Percentiles rank a stretch among this genome's conserved stretches.
Conservation (phyloP, 768 basidiomycete genomes). For the Psilocybe azurescens region DNA sequence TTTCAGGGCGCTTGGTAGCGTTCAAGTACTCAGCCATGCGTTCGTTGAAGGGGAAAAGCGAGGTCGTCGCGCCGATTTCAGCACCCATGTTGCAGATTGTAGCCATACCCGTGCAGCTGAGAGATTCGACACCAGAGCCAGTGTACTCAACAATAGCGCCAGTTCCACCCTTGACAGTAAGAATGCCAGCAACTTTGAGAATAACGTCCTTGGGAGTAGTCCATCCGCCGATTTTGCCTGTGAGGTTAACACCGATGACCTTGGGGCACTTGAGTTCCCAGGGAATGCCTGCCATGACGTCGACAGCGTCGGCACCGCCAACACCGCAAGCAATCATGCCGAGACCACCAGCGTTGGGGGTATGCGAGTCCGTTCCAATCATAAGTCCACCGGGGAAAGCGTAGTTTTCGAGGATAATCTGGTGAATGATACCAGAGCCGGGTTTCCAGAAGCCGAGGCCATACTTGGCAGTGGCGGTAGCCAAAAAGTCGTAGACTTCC, state of each 20-base stretch:
- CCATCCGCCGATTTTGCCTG: constrained; percentile 96
- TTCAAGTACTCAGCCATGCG: constrained; percentile 94
- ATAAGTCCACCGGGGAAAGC: constrained; percentile 99
- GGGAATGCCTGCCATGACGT: constrained; percentile 97
- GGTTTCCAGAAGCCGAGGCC: constrained; percentile 99
- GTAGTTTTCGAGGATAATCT: constrained; percentile 99
- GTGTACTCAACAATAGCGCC: constrained; percentile 98
- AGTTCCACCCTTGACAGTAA: constrained; percentile 99
- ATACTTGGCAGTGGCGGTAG: constrained; percentile 96
- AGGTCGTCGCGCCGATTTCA: constrained; percentile 98
- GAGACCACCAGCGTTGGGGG: constrained; percentile 98
- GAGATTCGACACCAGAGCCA: constrained; percentile 92
- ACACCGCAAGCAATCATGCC: constrained; percentile 99
- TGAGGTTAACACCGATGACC: constrained; percentile 96
- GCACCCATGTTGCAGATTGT: constrained; percentile 99
- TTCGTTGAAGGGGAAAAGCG: constrained; percentile 97
- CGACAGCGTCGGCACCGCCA: constrained; percentile 98
- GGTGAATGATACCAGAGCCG: constrained; percentile 98
- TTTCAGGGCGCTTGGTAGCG: constrained; percentile 90
- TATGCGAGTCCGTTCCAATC: constrained; percentile 99
- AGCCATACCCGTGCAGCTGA: constrained; percentile 99
- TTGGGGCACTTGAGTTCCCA: constrained; percentile 99
- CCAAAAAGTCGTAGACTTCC: constrained; percentile 99
- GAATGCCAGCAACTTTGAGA: constrained; percentile 97
- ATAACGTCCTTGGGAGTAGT: constrained; percentile 99